Evolutionary conservation across 1,284 basidiomycete genomes (phyloP).

Genomic region (Lentinus polychrous): DNA sequence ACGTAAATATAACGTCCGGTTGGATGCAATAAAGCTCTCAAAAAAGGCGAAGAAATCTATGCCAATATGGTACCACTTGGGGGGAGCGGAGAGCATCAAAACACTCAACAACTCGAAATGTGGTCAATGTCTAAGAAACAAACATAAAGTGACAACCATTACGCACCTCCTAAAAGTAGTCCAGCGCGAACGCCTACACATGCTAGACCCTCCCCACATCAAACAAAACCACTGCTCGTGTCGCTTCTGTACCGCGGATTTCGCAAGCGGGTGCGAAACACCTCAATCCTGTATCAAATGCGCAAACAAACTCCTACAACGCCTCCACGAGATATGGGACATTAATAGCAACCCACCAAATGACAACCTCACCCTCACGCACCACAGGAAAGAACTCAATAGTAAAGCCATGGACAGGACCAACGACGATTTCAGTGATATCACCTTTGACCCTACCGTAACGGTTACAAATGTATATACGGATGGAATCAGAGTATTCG

Average conservation of each 20-base stretch:
- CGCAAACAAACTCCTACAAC: slow-evolving; percentile 1
- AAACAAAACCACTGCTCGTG: neutral
- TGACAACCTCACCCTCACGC: neutral
- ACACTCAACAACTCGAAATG: neutral
- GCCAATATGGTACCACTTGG: slow-evolving; percentile 21
- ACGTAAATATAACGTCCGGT: slow-evolving; percentile 5
- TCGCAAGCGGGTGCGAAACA: neutral
- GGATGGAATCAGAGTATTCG: neutral
- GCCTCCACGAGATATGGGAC: slow-evolving; percentile 5
- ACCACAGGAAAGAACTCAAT: neutral
- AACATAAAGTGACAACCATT: neutral
- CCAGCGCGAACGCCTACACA: neutral
- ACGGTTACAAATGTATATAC: neutral
- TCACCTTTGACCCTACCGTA: neutral
- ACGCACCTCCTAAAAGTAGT: neutral
- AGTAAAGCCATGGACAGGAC: neutral
- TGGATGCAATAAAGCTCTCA: slow-evolving; percentile 10
- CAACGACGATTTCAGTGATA: neutral
- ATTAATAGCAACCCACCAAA: neutral
- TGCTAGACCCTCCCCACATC: neutral
- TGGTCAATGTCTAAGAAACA: neutral
- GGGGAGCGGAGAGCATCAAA: slow-evolving; percentile 6
- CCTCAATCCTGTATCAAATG: slow-evolving; percentile 2
- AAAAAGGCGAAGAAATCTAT: slow-evolving; percentile 6
- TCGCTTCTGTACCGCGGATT: neutral